A percentile compares a stretch with the other conserved stretches of the same genome.
phyloP scores from a whole-genome alignment of 2,329 filamentous ascomycete genomes.

The Drechslera avenae region DNA sequence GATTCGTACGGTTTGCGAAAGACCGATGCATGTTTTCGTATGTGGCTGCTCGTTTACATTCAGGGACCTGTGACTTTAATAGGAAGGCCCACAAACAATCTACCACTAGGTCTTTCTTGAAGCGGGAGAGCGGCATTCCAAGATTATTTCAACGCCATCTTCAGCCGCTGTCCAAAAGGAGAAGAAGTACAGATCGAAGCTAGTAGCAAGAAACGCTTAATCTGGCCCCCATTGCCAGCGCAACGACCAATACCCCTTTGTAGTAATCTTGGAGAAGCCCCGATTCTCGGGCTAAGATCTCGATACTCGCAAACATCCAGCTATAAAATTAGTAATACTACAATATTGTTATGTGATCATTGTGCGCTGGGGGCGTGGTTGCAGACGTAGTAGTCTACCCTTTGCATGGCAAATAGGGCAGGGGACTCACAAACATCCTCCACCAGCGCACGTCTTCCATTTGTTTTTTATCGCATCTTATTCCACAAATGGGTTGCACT shows the following conservation, averaged over 20 bases:
- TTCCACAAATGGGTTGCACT: too few species aligned
- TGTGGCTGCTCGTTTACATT: neutral
- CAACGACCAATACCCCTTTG: neutral
- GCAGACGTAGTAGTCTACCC: too few species aligned
- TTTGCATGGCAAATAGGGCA: too few species aligned
- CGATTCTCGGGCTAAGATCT: too few species aligned
- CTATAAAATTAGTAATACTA: too few species aligned
- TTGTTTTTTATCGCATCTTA: too few species aligned
- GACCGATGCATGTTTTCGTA: neutral
- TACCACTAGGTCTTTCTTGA: neutral
- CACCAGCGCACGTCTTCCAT: too few species aligned
- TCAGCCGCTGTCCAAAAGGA: neutral
- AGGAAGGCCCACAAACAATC: neutral
- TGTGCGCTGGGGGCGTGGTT: too few species aligned
- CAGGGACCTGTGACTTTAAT: neutral
- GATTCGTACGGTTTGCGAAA: neutral
- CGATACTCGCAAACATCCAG: too few species aligned
- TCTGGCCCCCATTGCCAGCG: neutral
- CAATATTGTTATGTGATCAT: too few species aligned
- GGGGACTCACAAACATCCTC: too few species aligned
- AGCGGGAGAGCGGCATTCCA: slow-evolving; percentile 7
- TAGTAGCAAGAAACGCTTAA: neutral
- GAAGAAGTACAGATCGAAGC: neutral
- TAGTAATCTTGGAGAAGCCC: too few species aligned
- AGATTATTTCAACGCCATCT: neutral